Percentiles rank a stretch among this genome's conserved stretches.
phyloP scores from a whole-genome alignment of 768 basidiomycete genomes.

The Obba rivulosa region DNA sequence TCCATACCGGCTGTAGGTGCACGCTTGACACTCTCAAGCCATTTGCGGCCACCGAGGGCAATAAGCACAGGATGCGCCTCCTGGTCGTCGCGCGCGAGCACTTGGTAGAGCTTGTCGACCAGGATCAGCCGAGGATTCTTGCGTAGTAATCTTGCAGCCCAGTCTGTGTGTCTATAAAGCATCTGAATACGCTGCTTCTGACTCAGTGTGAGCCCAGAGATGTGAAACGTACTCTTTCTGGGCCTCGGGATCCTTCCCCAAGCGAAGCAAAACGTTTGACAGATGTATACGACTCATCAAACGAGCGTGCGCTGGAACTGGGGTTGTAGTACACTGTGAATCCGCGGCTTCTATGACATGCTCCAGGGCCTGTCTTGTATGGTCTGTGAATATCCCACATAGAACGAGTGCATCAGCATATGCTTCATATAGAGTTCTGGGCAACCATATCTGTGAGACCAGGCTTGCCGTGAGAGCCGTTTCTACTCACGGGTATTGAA shows the following conservation, averaged over 20 bases:
- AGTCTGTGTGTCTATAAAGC: neutral
- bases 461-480: no score
- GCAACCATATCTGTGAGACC: no score
- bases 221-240: neutral
- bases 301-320: no score
- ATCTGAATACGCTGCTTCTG: neutral
- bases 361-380: neutral
- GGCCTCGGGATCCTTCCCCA: neutral
- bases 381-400: neutral
- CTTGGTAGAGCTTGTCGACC: neutral
- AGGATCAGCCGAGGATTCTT: neutral
- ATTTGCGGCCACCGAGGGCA: neutral
- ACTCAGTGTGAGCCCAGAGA: no score
- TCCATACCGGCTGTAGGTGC: constrained; percentile 1
- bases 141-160: neutral
- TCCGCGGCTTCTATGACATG: neutral
- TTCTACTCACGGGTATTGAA: neutral
- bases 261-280: neutral
- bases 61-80: neutral
- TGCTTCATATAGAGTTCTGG: neutral
- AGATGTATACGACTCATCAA: neutral
- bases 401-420: neutral
- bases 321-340: neutral
- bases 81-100: neutral
- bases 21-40: neutral